These are phyloP conservation scores for Botryobasidium botryosum DNA, from an alignment of 768 basidiomycete species.

Conservation along the genomic window DNA sequence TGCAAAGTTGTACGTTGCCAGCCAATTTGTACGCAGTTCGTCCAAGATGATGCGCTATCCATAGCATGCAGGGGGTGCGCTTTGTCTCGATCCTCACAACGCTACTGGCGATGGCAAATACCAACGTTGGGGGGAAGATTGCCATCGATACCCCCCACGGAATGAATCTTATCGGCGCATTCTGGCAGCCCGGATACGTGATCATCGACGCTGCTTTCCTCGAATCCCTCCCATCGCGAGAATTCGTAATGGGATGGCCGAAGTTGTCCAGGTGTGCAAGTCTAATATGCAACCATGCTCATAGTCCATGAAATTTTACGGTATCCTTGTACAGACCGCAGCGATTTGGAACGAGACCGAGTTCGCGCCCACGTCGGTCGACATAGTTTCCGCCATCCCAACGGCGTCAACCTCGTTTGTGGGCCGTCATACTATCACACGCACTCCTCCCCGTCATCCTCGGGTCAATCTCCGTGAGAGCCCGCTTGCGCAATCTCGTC, in stretches of 20 bases:
- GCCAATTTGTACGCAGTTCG: background rate
- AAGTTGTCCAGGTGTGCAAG: constrained; percentile 64
- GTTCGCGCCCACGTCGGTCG: constrained; percentile 70
- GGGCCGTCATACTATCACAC: constrained; percentile 40
- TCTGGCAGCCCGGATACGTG: constrained; percentile 95
- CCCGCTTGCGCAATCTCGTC: constrained; percentile 92
- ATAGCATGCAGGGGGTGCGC: constrained; percentile 90
- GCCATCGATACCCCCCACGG: constrained; percentile 98
- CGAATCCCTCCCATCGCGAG: constrained; percentile 76
- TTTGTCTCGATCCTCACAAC: constrained; percentile 96
- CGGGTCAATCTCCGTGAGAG: constrained; percentile 87
- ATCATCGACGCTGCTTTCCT: constrained; percentile 96
- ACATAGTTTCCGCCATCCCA: constrained; percentile 72
- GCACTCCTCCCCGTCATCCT: constrained; percentile 82
- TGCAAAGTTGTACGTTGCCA: constrained; percentile 59
- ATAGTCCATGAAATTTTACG: constrained; percentile 2
- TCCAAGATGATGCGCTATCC: background rate
- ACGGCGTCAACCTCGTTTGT: constrained; percentile 34
- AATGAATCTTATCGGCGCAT: constrained; percentile 95
- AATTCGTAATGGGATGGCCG: constrained; percentile 98
- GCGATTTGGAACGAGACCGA: constrained; percentile 95
- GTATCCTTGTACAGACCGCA: constrained; percentile 51
- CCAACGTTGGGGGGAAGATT: constrained; percentile 93
- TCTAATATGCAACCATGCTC: background rate
- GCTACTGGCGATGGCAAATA: constrained; percentile 96